Conservation (phyloP, 2,329 filamentous ascomycete species). For the Exophiala alcalophila region DNA sequence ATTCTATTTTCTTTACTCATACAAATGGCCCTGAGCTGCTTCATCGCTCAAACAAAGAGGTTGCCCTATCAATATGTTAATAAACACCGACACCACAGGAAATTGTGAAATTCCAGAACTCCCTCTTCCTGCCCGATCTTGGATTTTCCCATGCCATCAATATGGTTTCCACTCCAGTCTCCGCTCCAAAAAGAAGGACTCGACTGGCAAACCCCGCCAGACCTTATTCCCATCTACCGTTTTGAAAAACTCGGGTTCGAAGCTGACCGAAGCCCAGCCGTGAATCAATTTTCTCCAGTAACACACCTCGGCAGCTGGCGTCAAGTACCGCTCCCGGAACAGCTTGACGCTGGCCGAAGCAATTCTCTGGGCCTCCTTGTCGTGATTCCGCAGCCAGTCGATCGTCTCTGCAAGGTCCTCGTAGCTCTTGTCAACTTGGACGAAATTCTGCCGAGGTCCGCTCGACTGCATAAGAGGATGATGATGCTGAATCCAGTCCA, state of each 20-base stretch:
- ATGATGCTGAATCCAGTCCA: constrained; percentile 51
- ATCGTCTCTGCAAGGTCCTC: constrained; percentile 52
- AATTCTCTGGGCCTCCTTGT: constrained; percentile 47
- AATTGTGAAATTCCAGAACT: no score
- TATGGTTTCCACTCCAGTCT: constrained; percentile 29
- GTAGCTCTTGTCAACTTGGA: constrained; percentile 53
- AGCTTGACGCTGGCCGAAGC: constrained; percentile 48
- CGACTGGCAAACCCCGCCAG: constrained; percentile 40
- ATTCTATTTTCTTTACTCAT: no score
- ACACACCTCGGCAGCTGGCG: constrained; percentile 54
- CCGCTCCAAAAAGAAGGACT: constrained; percentile 40
- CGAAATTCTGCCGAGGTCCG: constrained; percentile 50
- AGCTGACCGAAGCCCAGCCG: constrained; percentile 41
- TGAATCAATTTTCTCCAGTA: constrained; percentile 53
- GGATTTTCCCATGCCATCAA: no score
- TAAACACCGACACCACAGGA: no score
- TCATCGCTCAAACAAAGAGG: no score
- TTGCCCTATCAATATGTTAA: no score
- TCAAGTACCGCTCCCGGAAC: constrained; percentile 54
- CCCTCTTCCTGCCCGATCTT: no score
- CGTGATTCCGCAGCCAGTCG: constrained; percentile 44
- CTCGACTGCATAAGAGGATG: constrained; percentile 45
- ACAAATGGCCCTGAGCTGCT: no score
- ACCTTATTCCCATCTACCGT: constrained; percentile 33
- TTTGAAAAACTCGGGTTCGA: constrained; percentile 40